phyloP scores from a whole-genome alignment of 2,329 filamentous ascomycete species.

The Cladophialophora chaetospira region DNA sequence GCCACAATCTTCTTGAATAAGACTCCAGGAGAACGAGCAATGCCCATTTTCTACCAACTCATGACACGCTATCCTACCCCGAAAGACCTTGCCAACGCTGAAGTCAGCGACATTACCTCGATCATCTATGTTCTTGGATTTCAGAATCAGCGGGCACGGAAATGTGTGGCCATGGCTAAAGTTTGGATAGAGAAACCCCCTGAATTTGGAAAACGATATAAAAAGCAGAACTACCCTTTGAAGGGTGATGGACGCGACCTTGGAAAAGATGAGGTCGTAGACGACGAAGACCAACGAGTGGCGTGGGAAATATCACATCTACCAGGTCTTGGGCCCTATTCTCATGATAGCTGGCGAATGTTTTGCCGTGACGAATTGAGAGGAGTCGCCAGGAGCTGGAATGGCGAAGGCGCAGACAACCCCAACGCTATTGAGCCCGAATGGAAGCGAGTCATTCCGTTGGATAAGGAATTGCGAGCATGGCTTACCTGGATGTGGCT shows the following conservation, averaged over 20 bases:
- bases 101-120: slow-evolving; percentile 57
- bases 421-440: slow-evolving; percentile 69
- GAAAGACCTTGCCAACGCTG: slow-evolving; percentile 60
- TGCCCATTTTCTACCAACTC: slow-evolving; percentile 72
- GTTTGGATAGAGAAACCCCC: slow-evolving; percentile 69
- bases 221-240: slow-evolving; percentile 58
- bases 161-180: slow-evolving; percentile 70
- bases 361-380: slow-evolving; percentile 82
- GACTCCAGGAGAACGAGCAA: slow-evolving; percentile 71
- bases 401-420: slow-evolving; percentile 52
- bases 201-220: slow-evolving; percentile 56
- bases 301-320: slow-evolving; percentile 86
- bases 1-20: slow-evolving; percentile 84
- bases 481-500: slow-evolving; percentile 92
- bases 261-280: slow-evolving; percentile 50
- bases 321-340: slow-evolving; percentile 75
- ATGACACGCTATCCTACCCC: slow-evolving; percentile 70
- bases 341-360: slow-evolving; percentile 87
- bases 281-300: slow-evolving; percentile 53
- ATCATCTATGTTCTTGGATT: slow-evolving; percentile 73
- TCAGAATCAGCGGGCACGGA: slow-evolving; percentile 65
- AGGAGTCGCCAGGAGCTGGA: slow-evolving; percentile 66
- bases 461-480: slow-evolving; percentile 81
- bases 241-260: slow-evolving; percentile 54
- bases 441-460: slow-evolving; percentile 82